These are phyloP conservation scores for Fusarium papillatum DNA, from an alignment of 2,329 filamentous ascomycete genomes.

Conservation along the genomic window DNA sequence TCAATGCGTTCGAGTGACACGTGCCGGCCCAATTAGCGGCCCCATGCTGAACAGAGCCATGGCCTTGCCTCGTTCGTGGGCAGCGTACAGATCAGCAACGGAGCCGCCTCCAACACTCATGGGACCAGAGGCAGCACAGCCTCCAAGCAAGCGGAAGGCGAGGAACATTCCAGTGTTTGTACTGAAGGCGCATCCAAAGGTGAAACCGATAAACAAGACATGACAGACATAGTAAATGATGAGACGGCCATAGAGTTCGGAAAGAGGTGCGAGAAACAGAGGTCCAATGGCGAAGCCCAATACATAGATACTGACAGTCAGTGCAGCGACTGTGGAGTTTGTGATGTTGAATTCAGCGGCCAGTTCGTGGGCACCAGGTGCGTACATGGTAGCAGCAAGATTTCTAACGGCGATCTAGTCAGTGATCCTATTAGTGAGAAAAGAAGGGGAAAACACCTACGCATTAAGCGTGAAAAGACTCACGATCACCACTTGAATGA, in stretches of 20 bases:
- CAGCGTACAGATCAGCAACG: constrained; percentile 25
- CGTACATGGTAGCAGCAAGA: constrained; percentile 40
- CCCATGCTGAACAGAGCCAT: constrained; percentile 74
- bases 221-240: constrained; percentile 27
- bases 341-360: constrained; percentile 28
- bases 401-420: constrained; percentile 15
- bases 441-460: background rate
- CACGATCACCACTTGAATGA: constrained; percentile 59
- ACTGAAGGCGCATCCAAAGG: constrained; percentile 27
- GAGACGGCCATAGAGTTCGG: constrained; percentile 31
- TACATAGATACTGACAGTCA: constrained; percentile 31
- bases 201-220: constrained; percentile 20
- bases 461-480: constrained; percentile 56
- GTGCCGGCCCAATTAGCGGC: constrained; percentile 68
- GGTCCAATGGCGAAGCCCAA: constrained; percentile 37
- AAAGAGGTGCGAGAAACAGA: constrained; percentile 33
- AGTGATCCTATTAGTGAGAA: too few relatives aligned
- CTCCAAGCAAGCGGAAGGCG: constrained; percentile 25
- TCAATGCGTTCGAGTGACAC: background rate
- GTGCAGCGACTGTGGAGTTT: constrained; percentile 8
- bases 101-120: constrained; percentile 36
- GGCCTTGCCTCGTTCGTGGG: constrained; percentile 64
- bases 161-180: constrained; percentile 30
- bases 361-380: constrained; percentile 30
- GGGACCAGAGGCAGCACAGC: constrained; percentile 32